Conservation (phyloP, 2,329 filamentous ascomycete species). For the Pseudogymnoascus sp. region DNA sequence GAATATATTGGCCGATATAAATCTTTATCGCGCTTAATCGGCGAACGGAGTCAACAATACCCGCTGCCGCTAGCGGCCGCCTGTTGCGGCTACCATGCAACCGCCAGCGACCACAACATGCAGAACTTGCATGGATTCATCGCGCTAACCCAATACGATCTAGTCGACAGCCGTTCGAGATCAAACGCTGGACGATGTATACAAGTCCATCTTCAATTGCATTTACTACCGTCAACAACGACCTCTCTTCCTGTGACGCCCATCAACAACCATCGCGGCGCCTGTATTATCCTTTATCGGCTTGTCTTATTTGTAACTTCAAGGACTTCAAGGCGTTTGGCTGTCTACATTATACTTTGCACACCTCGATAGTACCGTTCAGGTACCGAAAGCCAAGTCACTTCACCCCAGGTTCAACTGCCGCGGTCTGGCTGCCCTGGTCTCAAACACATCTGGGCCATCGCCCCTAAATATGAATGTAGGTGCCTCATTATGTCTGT, state of each 20-base stretch:
- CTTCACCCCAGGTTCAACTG: slow-evolving; percentile 5
- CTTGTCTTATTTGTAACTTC: background rate
- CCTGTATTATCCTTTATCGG: background rate
- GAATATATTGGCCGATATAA: background rate
- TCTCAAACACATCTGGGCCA: slow-evolving; percentile 17
- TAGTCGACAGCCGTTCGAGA: slow-evolving; percentile 5
- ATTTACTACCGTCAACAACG: background rate
- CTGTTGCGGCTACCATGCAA: slow-evolving; percentile 5
- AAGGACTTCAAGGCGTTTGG: background rate
- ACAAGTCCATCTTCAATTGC: slow-evolving; percentile 8
- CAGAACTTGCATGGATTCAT: background rate
- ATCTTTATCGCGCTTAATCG: slow-evolving; percentile 9
- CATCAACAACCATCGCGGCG: slow-evolving; percentile 7
- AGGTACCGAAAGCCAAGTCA: slow-evolving; percentile 7
- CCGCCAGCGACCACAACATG: slow-evolving; percentile 7
- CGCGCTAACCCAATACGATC: background rate
- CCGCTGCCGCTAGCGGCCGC: slow-evolving; percentile 2
- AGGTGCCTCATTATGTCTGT: slow-evolving; percentile 5
- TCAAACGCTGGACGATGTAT: slow-evolving; percentile 8
- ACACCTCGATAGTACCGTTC: background rate
- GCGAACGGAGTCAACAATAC: slow-evolving; percentile 1
- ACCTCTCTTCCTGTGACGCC: background rate
- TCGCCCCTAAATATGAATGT: slow-evolving; percentile 28
- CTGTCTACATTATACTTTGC: background rate
- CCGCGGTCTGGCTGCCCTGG: background rate